Base-by-base conservation (phyloP, 805 yeast species). In the Suhomyces sp. region DNA sequence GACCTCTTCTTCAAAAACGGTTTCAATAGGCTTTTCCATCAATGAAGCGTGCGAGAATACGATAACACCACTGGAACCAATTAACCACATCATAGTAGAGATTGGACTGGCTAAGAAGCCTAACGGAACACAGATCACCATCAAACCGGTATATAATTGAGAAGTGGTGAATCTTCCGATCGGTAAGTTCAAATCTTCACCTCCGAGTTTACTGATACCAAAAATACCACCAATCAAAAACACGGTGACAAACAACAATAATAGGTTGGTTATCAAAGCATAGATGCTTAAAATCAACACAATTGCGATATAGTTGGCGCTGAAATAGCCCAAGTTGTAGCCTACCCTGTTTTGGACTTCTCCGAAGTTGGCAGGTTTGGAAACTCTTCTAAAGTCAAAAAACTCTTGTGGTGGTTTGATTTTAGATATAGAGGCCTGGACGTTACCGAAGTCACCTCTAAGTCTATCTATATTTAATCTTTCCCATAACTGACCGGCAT, bases 1-100 rank as follows among this genome's bases (percentile, higher is more conserved):
- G 38, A 75, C 79, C 59, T 87, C 90, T 67, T 90, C 97, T 66
- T 91, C 94, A 66, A 93, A 94, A 17, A 93, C 92, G 38, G 93
- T 85, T 74, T 94, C 98, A 55, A 92, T 86, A 19, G 99, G 99
- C 73, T 93, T 94, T 67, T 94, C 98, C 82, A 94, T 79, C 57
- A 93, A 76, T 3, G 92, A 78, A 46, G 97, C 99, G 70, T 94
- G 99, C 3, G 90, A 80, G 46, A 91, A 73, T 41, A 93, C 88
- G 36, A 87, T 69, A 47, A 86, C 86, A 26, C 87, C 86, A 40
- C 94, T 86, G 13, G 96, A 88, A 61, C 96, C 94, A 60, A 88
- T 80, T 60, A 93, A 81, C 98, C 98, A 94, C 77, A 94, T 79
- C 69, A 94, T 69, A 4, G 97, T 88, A 49, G 93, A 82, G 57